A percentile compares a stretch with the other conserved stretches of the same genome.
These are phyloP conservation scores for Capsicum rhomboideum DNA, from an alignment of 257 asterid species.

Conservation along the genomic window DNA sequence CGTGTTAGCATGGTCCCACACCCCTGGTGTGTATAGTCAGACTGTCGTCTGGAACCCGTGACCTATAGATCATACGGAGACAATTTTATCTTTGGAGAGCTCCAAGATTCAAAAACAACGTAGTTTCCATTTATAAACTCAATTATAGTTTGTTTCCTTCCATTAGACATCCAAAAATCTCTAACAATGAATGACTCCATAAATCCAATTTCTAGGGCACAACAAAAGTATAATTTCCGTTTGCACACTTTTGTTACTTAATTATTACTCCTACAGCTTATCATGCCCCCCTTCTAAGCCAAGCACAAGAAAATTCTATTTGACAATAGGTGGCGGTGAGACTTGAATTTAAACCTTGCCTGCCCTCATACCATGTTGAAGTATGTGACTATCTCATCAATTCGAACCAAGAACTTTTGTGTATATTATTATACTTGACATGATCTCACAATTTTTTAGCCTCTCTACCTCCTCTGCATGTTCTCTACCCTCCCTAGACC, in stretches of 20 bases:
- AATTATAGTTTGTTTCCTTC: neutral
- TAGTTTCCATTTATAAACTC: neutral
- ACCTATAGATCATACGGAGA: neutral
- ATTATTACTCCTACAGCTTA: too few relatives aligned
- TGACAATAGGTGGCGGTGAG: neutral
- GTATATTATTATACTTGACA: neutral
- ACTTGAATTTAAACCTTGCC: neutral
- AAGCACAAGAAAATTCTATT: neutral
- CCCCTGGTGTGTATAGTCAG: too few relatives aligned
- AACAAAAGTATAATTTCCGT: neutral
- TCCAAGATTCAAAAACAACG: neutral
- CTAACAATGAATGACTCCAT: neutral
- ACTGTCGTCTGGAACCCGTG: neutral
- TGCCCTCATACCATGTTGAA: too few relatives aligned
- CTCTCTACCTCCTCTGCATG: too few relatives aligned
- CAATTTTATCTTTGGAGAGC: neutral
- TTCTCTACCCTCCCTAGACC: neutral
- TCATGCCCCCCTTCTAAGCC: too few relatives aligned
- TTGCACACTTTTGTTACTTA: too few relatives aligned
- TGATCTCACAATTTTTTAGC: neutral
- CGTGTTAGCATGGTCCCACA: too few relatives aligned
- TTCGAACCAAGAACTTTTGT: too few relatives aligned
- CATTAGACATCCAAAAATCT: neutral
- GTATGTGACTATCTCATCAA: too few relatives aligned
- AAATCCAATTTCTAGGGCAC: neutral